A percentile compares a stretch with the other conserved stretches of the same genome.
These are phyloP conservation scores for Gamsiella multidivaricata DNA, from an alignment of 192 early-diverging fungal species.

Conservation along the genomic window DNA sequence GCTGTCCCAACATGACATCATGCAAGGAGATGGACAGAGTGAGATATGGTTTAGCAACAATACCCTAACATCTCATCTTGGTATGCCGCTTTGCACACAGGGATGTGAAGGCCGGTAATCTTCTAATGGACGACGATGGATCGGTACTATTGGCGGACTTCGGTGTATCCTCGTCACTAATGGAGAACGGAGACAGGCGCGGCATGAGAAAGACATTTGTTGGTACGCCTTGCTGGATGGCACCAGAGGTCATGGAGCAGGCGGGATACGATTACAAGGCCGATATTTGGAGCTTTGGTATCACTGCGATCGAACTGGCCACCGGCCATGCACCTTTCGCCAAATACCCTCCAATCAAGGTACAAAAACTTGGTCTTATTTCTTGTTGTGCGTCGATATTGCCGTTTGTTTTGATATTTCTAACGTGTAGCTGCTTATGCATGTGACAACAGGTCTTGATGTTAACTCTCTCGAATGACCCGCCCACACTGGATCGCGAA, in stretches of 20 bases:
- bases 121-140: conserved; percentile 75
- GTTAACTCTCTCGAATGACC: conserved; percentile 88
- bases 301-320: conserved; percentile 86
- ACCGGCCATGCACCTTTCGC: conserved; percentile 91
- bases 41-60: neutral
- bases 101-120: conserved; percentile 79
- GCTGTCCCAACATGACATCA: neutral
- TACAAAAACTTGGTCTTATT: too few species aligned
- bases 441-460: conserved; percentile 89
- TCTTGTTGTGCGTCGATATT: neutral
- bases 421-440: too few species aligned
- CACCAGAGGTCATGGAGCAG: conserved; percentile 93
- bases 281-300: conserved; percentile 94
- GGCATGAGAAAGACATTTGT: conserved; percentile 77
- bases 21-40: neutral
- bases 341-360: conserved; percentile 89
- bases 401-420: too few species aligned
- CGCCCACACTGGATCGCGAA: conserved; percentile 86
- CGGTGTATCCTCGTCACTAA: conserved; percentile 75
- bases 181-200: conserved; percentile 70
- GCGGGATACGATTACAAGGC: conserved; percentile 90
- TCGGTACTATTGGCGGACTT: conserved; percentile 73
- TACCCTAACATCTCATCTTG: neutral
- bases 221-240: conserved; percentile 78
- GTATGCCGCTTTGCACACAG: conserved; percentile 34